These are phyloP conservation scores for Penicillium crustosum DNA, from an alignment of 2,329 filamentous ascomycete species.

Conservation along the genomic window DNA sequence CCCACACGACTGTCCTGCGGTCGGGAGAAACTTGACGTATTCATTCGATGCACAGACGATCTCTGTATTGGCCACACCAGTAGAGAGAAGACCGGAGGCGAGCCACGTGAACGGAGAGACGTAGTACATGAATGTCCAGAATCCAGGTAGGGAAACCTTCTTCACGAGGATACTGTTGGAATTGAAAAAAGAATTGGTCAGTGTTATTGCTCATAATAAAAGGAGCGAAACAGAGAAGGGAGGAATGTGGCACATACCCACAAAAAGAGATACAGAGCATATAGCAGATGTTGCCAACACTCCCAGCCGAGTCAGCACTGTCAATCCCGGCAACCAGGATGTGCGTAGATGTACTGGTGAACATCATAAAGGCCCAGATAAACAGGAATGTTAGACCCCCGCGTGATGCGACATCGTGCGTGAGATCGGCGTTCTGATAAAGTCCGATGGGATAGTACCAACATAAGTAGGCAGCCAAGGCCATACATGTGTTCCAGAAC, in stretches of 20 bases:
- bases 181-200: neutral
- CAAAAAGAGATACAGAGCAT: neutral
- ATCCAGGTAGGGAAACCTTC: neutral
- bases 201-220: neutral
- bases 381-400: conserved; percentile 64
- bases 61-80: neutral
- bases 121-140: neutral
- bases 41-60: neutral
- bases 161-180: neutral
- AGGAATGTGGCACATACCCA: neutral
- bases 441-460: conserved; percentile 63
- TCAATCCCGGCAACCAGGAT: conserved; percentile 59
- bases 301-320: conserved; percentile 32
- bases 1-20: neutral
- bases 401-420: conserved; percentile 44
- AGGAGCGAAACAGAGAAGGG: neutral
- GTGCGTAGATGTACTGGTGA: conserved; percentile 66
- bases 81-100: neutral
- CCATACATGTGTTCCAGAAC: conserved; percentile 61
- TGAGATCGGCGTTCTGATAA: conserved; percentile 35
- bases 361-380: conserved; percentile 64
- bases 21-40: neutral
- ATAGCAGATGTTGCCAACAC: neutral
- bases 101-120: neutral
- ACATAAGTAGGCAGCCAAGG: conserved; percentile 56